Evolutionary conservation across 2,329 filamentous ascomycete genomes (phyloP), one percentile per base, ranked within the genome.

Genomic region (Aspergillus piperis): DNA sequence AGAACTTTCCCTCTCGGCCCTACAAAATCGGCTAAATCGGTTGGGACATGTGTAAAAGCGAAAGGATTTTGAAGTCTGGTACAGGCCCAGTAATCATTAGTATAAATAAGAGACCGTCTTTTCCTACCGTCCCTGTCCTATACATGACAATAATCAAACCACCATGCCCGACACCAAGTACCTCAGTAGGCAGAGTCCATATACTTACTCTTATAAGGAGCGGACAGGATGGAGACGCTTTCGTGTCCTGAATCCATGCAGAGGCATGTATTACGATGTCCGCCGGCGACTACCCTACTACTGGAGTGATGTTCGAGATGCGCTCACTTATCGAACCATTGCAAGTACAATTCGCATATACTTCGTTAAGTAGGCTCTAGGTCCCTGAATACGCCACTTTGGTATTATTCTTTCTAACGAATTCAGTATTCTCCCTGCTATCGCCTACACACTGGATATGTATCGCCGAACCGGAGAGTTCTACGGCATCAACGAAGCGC

Each of bases 391-490:
- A 15, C 10, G 13, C 10, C 32, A 13, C 32, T 36, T 13, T 5
- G 5, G 30, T 36, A 13, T 36, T 36, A 2, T 15, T 5, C 1
- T 36, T 5, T 13, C 32, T 36, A 3, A 13, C 10, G 5, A 15
- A 13, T 1, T 5, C 44, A 79, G 82, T 61, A 75, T 87, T 1
- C 77, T 87, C 3, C 84, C 85, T 4, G 85, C 85, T 0, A 75
- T 87, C 3, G 84, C 84, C 2, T 87, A 84, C 64, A 81, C 82
- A 2, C 73, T 86, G 17, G 84, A 87, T 68, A 86, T 86, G 82
- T 79, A 81, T 57, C 78, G 83, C 6, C 77, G 81, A 15, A 86
- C 84, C 0, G 80, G 79, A 23, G 76, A 78, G 17, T 84, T 83
- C 72, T 85, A 81, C 62, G 84, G 84, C 38, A 78, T 86, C 67